Base-by-base conservation (phyloP, 148 eudicot species). In the Limonium bicolor region DNA sequence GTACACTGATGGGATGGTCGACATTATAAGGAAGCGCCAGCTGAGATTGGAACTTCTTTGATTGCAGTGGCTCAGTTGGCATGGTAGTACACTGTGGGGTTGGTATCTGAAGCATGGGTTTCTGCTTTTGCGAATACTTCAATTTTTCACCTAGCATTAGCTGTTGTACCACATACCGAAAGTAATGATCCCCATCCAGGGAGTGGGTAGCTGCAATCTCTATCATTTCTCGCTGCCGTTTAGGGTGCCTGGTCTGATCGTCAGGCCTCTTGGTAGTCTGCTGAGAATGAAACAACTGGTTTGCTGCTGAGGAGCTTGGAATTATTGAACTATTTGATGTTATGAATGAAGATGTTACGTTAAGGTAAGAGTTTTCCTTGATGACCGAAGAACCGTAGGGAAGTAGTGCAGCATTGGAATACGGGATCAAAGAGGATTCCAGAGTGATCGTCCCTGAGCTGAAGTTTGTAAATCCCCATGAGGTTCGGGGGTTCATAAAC, bases 371-470 rank as follows among this genome's bases (percentile, higher is more conserved):
- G 8, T 50, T n/a, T n/a, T n/a, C n/a, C n/a, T n/a, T n/a, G n/a
- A n/a, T n/a, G n/a, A n/a, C n/a, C n/a, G n/a, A 36, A 17, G 66
- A 57, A 52, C 46, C 55, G 17, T 43, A 47, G 7, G 34, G 41
- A 7, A 43, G 44, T 8, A 53, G 26, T 25, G 63, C 59, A 51
- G 60, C 62, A 48, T 56, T 28, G 24, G 50, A 46, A 50, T 54
- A 52, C n/a, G 67, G 50, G 30, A 53, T 36, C 41, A 63, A 41
- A 24, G 70, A 56, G 55, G 55, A 62, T 28, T 53, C 38, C 14
- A 54, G 64, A 16, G 48, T 28, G 38, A 59, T 62, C 4, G 51
- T 21, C 41, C 51, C 61, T 7, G 75, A 66, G 49, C n/a, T n/a
- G n/a, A n/a, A n/a, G n/a, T n/a, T n/a, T n/a, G n/a, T n/a, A n/a